Evolutionary conservation across 1,139 yeast species (phyloP).

Genomic region (Petasospora fabianii): DNA sequence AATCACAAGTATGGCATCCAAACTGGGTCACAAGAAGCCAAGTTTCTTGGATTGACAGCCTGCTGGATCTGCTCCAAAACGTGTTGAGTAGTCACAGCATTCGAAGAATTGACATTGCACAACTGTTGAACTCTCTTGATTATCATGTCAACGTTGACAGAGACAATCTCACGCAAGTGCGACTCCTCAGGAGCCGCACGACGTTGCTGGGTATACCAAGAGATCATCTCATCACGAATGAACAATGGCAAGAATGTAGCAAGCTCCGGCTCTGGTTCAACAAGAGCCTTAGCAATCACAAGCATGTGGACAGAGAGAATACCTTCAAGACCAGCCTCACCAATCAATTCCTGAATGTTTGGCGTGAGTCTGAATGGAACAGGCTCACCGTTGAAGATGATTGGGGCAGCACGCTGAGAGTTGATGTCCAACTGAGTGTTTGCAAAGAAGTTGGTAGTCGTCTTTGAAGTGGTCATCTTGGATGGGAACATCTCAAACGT

Average conservation of each 20-base stretch:
- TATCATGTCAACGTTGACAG: slow-evolving; percentile 82
- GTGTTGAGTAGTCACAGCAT: slow-evolving; percentile 85
- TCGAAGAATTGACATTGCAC: slow-evolving; percentile 75
- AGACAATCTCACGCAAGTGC: slow-evolving; percentile 82
- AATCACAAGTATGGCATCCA: slow-evolving; percentile 87
- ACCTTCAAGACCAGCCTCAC: slow-evolving; percentile 91
- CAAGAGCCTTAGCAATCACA: slow-evolving; percentile 80
- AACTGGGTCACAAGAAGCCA: slow-evolving; percentile 88
- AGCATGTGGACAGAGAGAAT: slow-evolving; percentile 80
- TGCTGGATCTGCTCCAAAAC: slow-evolving; percentile 88
- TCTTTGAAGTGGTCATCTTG: slow-evolving; percentile 55
- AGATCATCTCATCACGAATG: slow-evolving; percentile 89
- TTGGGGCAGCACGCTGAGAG: slow-evolving; percentile 69
- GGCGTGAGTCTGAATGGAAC: slow-evolving; percentile 98
- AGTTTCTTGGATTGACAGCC: slow-evolving; percentile 92
- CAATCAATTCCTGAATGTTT: slow-evolving; percentile 88
- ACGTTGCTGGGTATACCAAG: slow-evolving; percentile 91
- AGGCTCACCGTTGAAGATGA: slow-evolving; percentile 89
- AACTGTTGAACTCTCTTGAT: slow-evolving; percentile 65
- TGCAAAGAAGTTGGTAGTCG: slow-evolving; percentile 42
- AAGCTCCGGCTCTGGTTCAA: slow-evolving; percentile 87
- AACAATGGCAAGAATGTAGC: slow-evolving; percentile 86
- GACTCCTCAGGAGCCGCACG: slow-evolving; percentile 54
- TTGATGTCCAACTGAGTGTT: slow-evolving; percentile 56
- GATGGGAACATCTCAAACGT: slow-evolving; percentile 95